Percentiles rank a stretch among this genome's conserved stretches.
Conservation (phyloP, 345 rosid genomes). For the Eucalyptus curtisii region DNA sequence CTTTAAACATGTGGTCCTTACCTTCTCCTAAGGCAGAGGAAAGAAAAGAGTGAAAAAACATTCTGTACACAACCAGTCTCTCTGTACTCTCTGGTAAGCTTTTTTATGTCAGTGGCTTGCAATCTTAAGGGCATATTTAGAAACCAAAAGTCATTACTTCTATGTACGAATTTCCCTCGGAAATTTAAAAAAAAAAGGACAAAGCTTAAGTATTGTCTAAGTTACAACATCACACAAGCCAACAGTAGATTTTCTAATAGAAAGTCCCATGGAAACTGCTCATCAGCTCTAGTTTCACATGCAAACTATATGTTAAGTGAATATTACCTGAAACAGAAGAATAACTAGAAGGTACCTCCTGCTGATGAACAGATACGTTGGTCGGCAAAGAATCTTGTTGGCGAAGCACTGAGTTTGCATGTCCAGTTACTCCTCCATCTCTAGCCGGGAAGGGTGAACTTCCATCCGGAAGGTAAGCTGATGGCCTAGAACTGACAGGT, state of each 20-base stretch:
- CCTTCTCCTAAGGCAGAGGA: background rate
- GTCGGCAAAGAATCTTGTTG: conserved; percentile 35
- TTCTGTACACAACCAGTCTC: background rate
- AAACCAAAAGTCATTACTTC: background rate
- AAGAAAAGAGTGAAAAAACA: background rate
- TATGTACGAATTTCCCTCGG: background rate
- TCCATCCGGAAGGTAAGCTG: conserved; percentile 38
- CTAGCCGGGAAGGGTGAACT: conserved; percentile 17
- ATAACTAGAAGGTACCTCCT: conserved; percentile 99
- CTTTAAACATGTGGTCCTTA: background rate
- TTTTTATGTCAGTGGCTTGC: background rate
- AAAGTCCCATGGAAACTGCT: conserved; percentile 11
- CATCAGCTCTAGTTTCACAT: conserved; percentile 43
- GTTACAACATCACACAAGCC: background rate
- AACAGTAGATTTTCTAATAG: background rate
- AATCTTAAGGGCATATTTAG: background rate
- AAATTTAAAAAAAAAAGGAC: background rate
- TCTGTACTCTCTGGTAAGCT: background rate
- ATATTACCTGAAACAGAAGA: conserved; percentile 99
- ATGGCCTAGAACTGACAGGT: conserved; percentile 16
- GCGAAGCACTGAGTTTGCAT: conserved; percentile 17
- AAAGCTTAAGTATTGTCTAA: background rate
- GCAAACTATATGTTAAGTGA: conserved; percentile 46
- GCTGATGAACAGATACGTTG: conserved; percentile 73
- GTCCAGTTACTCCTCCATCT: conserved; percentile 36